Percentiles rank a stretch among this genome's conserved stretches.
These are phyloP conservation scores for Chalciporus sp. DNA, from an alignment of 1,284 basidiomycete genomes.

Conservation along the genomic window DNA sequence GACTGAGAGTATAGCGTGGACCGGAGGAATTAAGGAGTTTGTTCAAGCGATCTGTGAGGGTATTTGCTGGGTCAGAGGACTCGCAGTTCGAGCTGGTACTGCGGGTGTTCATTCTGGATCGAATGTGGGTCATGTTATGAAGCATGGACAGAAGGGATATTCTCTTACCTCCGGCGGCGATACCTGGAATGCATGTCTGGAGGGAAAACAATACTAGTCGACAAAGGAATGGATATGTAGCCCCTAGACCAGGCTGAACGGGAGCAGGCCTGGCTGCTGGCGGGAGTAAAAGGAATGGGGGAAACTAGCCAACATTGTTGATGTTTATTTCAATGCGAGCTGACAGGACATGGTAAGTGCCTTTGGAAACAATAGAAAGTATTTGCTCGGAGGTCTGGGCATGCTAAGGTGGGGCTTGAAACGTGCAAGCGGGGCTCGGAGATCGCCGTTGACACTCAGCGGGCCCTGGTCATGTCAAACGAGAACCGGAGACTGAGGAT, in stretches of 20 bases:
- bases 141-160: not conserved
- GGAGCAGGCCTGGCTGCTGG: not conserved
- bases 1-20: constrained; percentile 58
- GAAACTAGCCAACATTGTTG: not conserved
- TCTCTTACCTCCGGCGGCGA: constrained; percentile 8
- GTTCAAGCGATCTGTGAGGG: constrained; percentile 72
- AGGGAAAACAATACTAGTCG: not conserved
- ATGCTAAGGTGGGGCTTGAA: too few species aligned
- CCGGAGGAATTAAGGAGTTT: constrained; percentile 65
- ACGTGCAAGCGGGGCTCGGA: too few species aligned
- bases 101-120: constrained; percentile 9
- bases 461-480: too few species aligned
- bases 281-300: not conserved
- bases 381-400: too few species aligned
- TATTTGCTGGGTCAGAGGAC: constrained; percentile 58
- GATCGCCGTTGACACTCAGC: too few species aligned
- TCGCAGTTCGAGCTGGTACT: constrained; percentile 41
- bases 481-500: too few species aligned
- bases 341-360: not conserved
- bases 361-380: not conserved
- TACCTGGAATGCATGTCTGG: constrained; percentile 13
- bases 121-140: constrained; percentile 6
- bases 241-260: not conserved
- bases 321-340: not conserved
- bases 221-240: not conserved